phyloP scores from a whole-genome alignment of 2,329 filamentous ascomycete genomes.

The Neonectria hederae region DNA sequence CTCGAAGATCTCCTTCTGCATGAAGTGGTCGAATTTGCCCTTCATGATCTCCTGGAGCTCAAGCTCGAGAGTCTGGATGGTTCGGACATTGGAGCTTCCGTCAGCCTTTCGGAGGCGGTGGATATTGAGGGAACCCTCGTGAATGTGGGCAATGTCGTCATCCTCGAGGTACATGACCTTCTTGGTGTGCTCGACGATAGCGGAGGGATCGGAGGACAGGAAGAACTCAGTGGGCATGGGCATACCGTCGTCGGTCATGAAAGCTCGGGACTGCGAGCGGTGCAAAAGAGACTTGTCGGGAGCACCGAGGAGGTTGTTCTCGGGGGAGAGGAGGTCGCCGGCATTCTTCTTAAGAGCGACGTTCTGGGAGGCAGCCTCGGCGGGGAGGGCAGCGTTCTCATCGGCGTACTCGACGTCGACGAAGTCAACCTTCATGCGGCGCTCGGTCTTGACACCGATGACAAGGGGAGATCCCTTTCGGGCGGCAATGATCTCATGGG shows the following conservation, averaged over 20 bases:
- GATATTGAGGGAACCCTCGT: slow-evolving; percentile 98
- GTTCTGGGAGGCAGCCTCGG: slow-evolving; percentile 95
- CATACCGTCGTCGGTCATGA: slow-evolving; percentile 97
- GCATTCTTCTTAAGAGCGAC: slow-evolving; percentile 92
- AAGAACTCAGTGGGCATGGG: slow-evolving; percentile 99
- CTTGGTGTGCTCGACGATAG: slow-evolving; percentile 99
- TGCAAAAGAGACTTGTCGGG: slow-evolving; percentile 98
- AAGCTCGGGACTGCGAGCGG: slow-evolving; percentile 97
- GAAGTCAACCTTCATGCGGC: slow-evolving; percentile 99
- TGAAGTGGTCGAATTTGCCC: slow-evolving; percentile 99
- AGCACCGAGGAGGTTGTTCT: slow-evolving; percentile 75
- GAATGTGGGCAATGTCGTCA: slow-evolving; percentile 99
- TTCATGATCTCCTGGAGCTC: slow-evolving; percentile 99
- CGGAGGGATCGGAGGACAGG: slow-evolving; percentile 97
- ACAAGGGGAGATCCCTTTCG: slow-evolving; percentile 98
- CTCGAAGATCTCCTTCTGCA: slow-evolving; percentile 99
- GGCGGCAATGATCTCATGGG: slow-evolving; percentile 96
- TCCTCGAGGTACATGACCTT: slow-evolving; percentile 99
- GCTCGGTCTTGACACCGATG: slow-evolving; percentile 94
- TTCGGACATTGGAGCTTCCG: slow-evolving; percentile 94
- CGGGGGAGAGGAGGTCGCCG: slow-evolving; percentile 72
- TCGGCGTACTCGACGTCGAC: slow-evolving; percentile 98
- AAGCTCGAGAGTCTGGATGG: slow-evolving; percentile 97
- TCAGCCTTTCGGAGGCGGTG: slow-evolving; percentile 98
- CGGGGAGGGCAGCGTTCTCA: slow-evolving; percentile 82